These are phyloP conservation scores for Hirsutella rhossiliensis DNA, from an alignment of 2,329 filamentous ascomycete species.

Conservation along the genomic window DNA sequence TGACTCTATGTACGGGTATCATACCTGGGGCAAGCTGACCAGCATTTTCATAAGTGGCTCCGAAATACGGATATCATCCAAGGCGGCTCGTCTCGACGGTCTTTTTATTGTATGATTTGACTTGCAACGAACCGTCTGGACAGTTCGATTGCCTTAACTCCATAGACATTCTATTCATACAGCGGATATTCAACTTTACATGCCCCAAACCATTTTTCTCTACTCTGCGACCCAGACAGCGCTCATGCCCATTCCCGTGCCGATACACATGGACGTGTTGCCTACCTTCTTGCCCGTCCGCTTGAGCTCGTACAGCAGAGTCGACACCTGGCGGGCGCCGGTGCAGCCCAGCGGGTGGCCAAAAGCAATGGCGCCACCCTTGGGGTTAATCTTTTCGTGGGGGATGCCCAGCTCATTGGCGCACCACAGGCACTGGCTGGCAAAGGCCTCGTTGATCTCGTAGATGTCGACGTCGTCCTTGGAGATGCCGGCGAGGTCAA, in stretches of 20 bases:
- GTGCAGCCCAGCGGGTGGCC: slow-evolving; percentile 93
- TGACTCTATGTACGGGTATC: too few species aligned
- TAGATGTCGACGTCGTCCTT: slow-evolving; percentile 92
- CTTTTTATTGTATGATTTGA: too few species aligned
- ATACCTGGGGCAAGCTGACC: too few species aligned
- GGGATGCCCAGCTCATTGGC: slow-evolving; percentile 77
- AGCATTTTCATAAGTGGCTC: too few species aligned
- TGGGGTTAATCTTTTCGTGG: slow-evolving; percentile 84
- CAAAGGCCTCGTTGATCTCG: slow-evolving; percentile 99
- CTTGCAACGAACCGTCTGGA: neutral
- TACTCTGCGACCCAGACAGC: slow-evolving; percentile 94
- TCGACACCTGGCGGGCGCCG: slow-evolving; percentile 85
- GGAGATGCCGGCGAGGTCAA: slow-evolving; percentile 74
- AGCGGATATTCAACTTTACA: slow-evolving; percentile 4
- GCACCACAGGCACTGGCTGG: slow-evolving; percentile 89
- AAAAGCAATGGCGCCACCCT: slow-evolving; percentile 92
- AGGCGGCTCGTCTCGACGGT: too few species aligned
- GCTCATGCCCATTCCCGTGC: slow-evolving; percentile 96
- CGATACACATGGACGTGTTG: slow-evolving; percentile 91
- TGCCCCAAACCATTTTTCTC: slow-evolving; percentile 1
- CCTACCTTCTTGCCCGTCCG: slow-evolving; percentile 76
- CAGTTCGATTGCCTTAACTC: neutral
- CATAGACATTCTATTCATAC: slow-evolving; percentile 13
- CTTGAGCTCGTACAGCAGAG: slow-evolving; percentile 79
- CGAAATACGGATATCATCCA: too few species aligned